Conservation (phyloP, 2,329 filamentous ascomycete genomes). For the Ceratocystis harringtonii region DNA sequence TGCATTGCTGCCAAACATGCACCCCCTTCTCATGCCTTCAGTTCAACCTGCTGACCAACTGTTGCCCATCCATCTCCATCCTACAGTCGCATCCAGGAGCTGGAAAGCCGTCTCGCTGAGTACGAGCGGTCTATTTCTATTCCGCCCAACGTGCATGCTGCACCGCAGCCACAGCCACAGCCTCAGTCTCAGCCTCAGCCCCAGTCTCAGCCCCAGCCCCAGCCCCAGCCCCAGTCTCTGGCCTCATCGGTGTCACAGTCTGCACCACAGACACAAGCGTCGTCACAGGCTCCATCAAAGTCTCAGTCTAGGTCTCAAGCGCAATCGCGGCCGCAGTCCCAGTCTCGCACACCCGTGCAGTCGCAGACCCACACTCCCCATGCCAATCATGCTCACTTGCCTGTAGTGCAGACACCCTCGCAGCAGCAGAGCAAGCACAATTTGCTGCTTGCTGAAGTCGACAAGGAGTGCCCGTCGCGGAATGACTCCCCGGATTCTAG, state of each 20-base stretch:
- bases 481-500: slow-evolving; percentile 16
- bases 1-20: no score
- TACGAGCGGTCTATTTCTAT: slow-evolving; percentile 16
- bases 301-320: neutral
- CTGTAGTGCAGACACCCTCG: neutral
- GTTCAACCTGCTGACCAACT: neutral
- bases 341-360: slow-evolving; percentile 3
- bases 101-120: slow-evolving; percentile 18
- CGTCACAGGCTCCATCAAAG: neutral
- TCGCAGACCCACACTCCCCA: slow-evolving; percentile 8
- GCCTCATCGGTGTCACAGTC: neutral
- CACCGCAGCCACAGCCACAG: neutral
- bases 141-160: neutral
- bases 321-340: slow-evolving; percentile 2
- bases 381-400: neutral
- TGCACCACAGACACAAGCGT: neutral
- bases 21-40: neutral
- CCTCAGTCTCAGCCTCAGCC: neutral
- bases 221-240: neutral
- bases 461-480: slow-evolving; percentile 9
- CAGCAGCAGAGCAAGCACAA: slow-evolving; percentile 2
- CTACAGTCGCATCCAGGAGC: slow-evolving; percentile 17
- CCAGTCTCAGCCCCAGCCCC: neutral
- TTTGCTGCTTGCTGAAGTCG: neutral
- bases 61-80: neutral